phyloP scores from a whole-genome alignment of 345 rosid species.

The Dipteronia sinensis region DNA sequence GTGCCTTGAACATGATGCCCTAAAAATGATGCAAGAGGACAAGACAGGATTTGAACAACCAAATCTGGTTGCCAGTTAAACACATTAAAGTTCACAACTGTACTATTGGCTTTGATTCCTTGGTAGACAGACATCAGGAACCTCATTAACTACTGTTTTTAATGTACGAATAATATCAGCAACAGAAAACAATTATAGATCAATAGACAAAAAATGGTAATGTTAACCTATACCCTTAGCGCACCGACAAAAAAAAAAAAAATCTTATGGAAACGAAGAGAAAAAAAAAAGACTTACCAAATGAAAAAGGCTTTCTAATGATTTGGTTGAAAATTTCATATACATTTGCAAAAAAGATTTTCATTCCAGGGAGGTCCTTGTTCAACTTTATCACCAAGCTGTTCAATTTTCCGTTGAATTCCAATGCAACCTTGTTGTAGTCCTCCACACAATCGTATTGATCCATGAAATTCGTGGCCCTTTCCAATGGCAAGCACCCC shows the following conservation, averaged over 20 bases:
- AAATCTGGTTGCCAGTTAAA: neutral
- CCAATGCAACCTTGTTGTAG: slow-evolving; percentile 51
- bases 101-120: neutral
- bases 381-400: slow-evolving; percentile 39
- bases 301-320: slow-evolving; percentile 36
- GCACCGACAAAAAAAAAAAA: no score
- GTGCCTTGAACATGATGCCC: no score
- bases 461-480: slow-evolving; percentile 44
- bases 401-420: slow-evolving; percentile 50
- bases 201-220: no score
- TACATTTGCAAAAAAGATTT: slow-evolving; percentile 34
- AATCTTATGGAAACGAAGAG: no score
- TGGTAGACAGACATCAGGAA: neutral
- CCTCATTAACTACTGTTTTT: neutral
- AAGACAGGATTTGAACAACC: neutral
- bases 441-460: slow-evolving; percentile 31
- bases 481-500: slow-evolving; percentile 77
- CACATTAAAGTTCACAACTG: neutral
- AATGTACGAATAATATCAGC: neutral
- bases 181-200: no score
- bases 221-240: no score
- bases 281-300: slow-evolving; percentile 34
- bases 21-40: neutral
- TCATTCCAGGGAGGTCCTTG: slow-evolving; percentile 48
- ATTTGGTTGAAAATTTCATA: slow-evolving; percentile 42